phyloP scores from a whole-genome alignment of 1,284 basidiomycete species.

The Trametes polyzona region DNA sequence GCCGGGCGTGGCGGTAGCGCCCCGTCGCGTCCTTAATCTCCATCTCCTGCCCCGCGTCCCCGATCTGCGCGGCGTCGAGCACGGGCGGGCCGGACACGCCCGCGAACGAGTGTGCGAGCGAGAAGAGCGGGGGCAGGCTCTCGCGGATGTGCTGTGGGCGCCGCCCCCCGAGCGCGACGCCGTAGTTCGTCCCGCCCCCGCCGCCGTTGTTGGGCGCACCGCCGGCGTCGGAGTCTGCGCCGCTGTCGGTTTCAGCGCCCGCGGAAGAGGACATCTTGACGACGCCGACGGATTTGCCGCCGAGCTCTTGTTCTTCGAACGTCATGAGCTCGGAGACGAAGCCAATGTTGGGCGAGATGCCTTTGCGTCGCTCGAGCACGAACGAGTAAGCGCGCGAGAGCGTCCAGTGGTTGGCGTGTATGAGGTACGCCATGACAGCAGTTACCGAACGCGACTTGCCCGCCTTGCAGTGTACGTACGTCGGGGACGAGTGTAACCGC shows the following conservation, averaged over 20 bases:
- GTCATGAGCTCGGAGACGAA: conserved; percentile 97
- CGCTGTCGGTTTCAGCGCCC: conserved; percentile 24
- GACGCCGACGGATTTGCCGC: conserved; percentile 79
- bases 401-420: conserved; percentile 96
- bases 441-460: conserved; percentile 97
- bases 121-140: conserved; percentile 70
- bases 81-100: conserved; percentile 31
- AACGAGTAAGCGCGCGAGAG: conserved; percentile 89
- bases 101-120: conserved; percentile 37
- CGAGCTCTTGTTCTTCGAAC: conserved; percentile 90
- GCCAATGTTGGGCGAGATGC: conserved; percentile 97
- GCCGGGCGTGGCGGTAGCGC: conserved; percentile 81
- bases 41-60: conserved; percentile 75
- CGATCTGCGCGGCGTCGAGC: conserved; percentile 43
- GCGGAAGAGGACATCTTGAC: conserved; percentile 50
- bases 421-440: conserved; percentile 95
- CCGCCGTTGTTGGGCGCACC: conserved; percentile 25
- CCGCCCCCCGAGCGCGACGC: conserved; percentile 48
- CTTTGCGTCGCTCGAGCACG: conserved; percentile 87
- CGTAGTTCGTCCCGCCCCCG: conserved; percentile 40
- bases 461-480: conserved; percentile 96
- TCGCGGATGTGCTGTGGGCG: conserved; percentile 69
- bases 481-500: conserved; percentile 82
- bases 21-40: conserved; percentile 85
- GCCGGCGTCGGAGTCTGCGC: conserved; percentile 34